Conservation (phyloP, 192 early-diverging fungal genomes). For the Coemansia sp. region DNA sequence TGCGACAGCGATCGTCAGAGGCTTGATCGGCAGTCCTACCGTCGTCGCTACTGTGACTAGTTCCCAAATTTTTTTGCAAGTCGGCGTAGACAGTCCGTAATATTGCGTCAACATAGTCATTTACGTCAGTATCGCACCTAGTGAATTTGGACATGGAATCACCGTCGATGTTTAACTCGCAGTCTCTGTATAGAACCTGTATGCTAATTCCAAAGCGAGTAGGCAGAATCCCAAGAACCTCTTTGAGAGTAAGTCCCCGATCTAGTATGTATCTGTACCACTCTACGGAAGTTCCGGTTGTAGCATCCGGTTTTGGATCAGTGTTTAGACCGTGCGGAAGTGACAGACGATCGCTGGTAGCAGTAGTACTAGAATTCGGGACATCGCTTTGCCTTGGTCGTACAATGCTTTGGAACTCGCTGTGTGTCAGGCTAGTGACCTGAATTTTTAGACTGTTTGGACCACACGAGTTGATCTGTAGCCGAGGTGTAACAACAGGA, state of each 20-base stretch:
- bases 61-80: constrained; percentile 35
- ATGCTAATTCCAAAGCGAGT: constrained; percentile 78
- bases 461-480: constrained; percentile 40
- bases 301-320: constrained; percentile 13
- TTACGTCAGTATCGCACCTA: constrained; percentile 57
- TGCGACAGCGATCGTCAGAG: constrained; percentile 10
- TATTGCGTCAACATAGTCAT: constrained; percentile 84
- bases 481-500: constrained; percentile 78
- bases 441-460: constrained; percentile 31
- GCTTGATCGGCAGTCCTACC: constrained; percentile 4
- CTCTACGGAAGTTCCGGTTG: constrained; percentile 26
- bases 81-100: constrained; percentile 85
- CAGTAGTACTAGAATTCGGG: background rate
- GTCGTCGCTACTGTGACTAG: constrained; percentile 12
- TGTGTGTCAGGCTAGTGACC: constrained; percentile 49
- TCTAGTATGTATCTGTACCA: constrained; percentile 43
- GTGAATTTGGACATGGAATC: background rate
- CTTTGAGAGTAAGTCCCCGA: constrained; percentile 40
- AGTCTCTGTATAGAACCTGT: constrained; percentile 76
- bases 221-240: constrained; percentile 58
- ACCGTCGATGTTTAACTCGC: background rate
- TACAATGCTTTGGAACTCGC: constrained; percentile 53
- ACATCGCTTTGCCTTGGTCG: background rate
- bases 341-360: background rate
- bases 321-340: background rate